A percentile compares a stretch with the other conserved stretches of the same genome.
Evolutionary conservation across 495 filamentous ascomycete genomes (phyloP).

Genomic region (Pseudomonodictys pantanalensis): DNA sequence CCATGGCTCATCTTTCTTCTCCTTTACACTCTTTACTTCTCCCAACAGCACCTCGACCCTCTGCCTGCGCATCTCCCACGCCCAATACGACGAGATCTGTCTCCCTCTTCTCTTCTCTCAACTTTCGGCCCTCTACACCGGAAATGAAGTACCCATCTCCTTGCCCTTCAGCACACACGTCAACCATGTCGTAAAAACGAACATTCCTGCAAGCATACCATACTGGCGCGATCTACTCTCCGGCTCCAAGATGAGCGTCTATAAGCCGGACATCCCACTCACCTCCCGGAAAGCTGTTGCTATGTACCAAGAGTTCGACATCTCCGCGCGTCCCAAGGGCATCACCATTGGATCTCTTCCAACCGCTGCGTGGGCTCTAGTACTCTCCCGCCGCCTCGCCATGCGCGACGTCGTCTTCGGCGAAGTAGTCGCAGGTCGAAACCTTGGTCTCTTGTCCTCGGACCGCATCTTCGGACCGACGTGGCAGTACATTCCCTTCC

Average conservation of each 20-base stretch:
- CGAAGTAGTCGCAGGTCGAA: constrained; percentile 54
- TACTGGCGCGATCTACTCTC: constrained; percentile 60
- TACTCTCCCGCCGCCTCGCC: constrained; percentile 52
- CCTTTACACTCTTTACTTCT: constrained; percentile 58
- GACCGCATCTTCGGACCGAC: constrained; percentile 27
- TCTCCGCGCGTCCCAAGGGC: constrained; percentile 45
- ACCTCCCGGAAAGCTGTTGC: constrained; percentile 37
- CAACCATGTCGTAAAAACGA: constrained; percentile 47
- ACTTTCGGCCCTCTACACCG: constrained; percentile 53
- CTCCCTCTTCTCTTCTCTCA: constrained; percentile 60
- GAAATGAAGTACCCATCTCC: constrained; percentile 44
- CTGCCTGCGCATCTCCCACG: constrained; percentile 65
- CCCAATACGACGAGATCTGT: constrained; percentile 72
- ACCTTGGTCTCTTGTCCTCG: constrained; percentile 18
- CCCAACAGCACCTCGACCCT: constrained; percentile 55
- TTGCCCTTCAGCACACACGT: constrained; percentile 61
- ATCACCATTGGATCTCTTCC: constrained; percentile 58
- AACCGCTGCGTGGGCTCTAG: constrained; percentile 61
- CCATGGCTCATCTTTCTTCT: constrained; percentile 62
- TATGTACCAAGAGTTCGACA: constrained; percentile 46
- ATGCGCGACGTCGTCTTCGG: constrained; percentile 59
- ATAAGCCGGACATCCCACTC: constrained; percentile 35
- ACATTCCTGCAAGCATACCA: constrained; percentile 47
- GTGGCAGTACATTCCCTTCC: constrained; percentile 30
- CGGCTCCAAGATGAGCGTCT: constrained; percentile 50